Evolutionary conservation across 208 protist genomes (phyloP).

Genomic region (Herpetomonas tarakana): DNA sequence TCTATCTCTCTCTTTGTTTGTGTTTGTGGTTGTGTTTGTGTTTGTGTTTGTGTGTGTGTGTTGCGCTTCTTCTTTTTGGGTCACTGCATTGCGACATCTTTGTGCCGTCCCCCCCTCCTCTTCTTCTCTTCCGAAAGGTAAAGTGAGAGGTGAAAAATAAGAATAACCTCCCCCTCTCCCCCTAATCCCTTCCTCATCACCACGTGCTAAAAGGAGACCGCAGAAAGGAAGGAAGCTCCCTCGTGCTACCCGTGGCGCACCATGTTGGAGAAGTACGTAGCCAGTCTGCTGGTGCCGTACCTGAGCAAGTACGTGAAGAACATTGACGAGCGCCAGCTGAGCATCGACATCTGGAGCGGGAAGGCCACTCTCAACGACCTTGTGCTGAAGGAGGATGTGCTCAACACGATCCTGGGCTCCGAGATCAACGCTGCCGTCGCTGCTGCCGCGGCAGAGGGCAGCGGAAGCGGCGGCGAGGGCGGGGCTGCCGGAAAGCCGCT

Average conservation of each 20-base stretch:
- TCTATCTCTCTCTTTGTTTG: too few relatives aligned
- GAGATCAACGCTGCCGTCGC: conserved; percentile 8
- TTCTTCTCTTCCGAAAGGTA: too few relatives aligned
- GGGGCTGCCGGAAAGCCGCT: conserved; percentile 7
- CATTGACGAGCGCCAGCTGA: conserved; percentile 74
- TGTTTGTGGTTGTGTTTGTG: too few relatives aligned
- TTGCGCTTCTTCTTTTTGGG: too few relatives aligned
- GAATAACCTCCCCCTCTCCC: conserved; percentile 1
- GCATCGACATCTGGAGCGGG: conserved; percentile 79
- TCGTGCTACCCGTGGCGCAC: neutral
- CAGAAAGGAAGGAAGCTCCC: conserved; percentile 2
- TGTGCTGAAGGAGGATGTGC: conserved; percentile 49
- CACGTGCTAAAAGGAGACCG: neutral
- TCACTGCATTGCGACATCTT: too few relatives aligned
- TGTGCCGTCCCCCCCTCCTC: too few relatives aligned
- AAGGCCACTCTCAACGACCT: conserved; percentile 80
- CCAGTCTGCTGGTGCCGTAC: conserved; percentile 81
- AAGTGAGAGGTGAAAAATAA: too few relatives aligned
- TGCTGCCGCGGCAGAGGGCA: conserved; percentile 4
- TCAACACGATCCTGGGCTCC: conserved; percentile 53
- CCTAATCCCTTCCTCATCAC: neutral
- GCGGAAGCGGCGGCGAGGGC: conserved; percentile 1
- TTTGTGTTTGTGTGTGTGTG: too few relatives aligned
- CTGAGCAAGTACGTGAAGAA: conserved; percentile 83
- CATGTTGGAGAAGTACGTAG: conserved; percentile 87